Evolutionary conservation across 2,329 filamentous ascomycete genomes (phyloP), one percentile per base, ranked within the genome.

Genomic region (Leptographium flavum): DNA sequence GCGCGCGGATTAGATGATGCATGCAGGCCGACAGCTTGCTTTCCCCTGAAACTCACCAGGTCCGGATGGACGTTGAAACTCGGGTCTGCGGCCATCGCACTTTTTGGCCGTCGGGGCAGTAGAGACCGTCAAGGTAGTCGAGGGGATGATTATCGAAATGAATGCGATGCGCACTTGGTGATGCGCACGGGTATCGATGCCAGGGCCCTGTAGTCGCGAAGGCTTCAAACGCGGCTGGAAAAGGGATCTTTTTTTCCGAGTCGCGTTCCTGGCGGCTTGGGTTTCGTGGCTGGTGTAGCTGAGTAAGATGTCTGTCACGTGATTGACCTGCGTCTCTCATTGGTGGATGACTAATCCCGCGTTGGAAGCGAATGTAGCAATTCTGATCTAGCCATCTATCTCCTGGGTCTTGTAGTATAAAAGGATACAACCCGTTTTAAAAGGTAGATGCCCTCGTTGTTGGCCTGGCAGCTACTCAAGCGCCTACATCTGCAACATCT

Each of bases 61-160:
- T 59, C 57, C 55, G 53, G 52, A 45, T 60, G 55, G 42, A 62
- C 57, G 41, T 58, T 60, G 43, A 59, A 55, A 52, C 59, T 61
- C 37, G 60, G 60, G 42, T 62, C 60, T 19, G 51, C 52, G 41
- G 55, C 55, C 51, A 53, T 56, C 21, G 45, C 47, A 47, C 9
- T 38, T 17, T 22, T 4, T 22, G 19, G 4, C 2, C 35, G 35
- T 13, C 21, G n/a, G 19, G 13, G 13, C 22, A 15, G 21, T 14
- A 37, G 19, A 15, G 15, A n/a, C 14, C 13, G 35, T 23, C 8
- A 40, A 30, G 5, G 38, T 27, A 14, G 6, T 10, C 11, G 33
- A 7, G 19, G 15, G 33, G 19, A 25, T 19, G 25, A 23, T 22
- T 11, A 7, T 8, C 13, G 8, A 17, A 3, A 17, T 35, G 19